Percentiles rank a stretch among this genome's conserved stretches.
Conservation (phyloP, 2,329 filamentous ascomycete genomes). For the Zasmidium citrigriseum region DNA sequence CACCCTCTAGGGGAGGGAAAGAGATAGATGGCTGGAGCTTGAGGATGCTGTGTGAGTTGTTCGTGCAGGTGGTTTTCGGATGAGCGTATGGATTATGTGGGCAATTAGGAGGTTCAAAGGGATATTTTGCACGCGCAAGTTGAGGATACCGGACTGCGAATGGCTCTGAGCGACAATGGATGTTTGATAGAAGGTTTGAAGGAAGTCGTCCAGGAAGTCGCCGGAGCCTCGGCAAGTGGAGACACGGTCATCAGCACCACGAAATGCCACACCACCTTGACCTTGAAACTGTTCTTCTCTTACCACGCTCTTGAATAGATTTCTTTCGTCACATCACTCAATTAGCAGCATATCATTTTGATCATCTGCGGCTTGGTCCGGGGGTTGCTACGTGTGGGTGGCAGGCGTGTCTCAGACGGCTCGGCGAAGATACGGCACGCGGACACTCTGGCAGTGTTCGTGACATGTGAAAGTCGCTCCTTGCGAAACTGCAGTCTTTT, state of each 20-base stretch:
- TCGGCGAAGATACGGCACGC: not conserved
- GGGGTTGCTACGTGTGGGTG: not conserved
- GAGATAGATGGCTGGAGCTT: not conserved
- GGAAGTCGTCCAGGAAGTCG: not conserved
- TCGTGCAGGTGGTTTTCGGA: not conserved
- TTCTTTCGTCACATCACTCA: too few species aligned
- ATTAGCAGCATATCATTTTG: too few species aligned
- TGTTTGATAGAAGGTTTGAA: not conserved
- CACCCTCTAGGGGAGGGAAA: constrained; percentile 5
- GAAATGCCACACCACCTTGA: not conserved
- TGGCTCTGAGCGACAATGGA: too few species aligned
- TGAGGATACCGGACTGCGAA: too few species aligned
- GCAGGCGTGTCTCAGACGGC: not conserved
- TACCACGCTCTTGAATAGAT: too few species aligned
- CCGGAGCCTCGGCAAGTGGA: not conserved
- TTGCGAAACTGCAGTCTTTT: not conserved
- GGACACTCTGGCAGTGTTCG: not conserved
- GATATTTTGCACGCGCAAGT: too few species aligned
- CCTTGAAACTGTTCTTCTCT: too few species aligned
- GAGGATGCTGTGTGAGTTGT: not conserved
- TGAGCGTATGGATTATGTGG: not conserved
- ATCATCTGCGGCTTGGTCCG: not conserved
- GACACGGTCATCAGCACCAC: not conserved
- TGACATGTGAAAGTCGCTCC: constrained; percentile 1
- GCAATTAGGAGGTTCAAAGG: too few species aligned